A percentile compares a stretch with the other conserved stretches of the same genome.
Conservation (phyloP, 129 eudicot species). For the Ambrosia trifida region DNA sequence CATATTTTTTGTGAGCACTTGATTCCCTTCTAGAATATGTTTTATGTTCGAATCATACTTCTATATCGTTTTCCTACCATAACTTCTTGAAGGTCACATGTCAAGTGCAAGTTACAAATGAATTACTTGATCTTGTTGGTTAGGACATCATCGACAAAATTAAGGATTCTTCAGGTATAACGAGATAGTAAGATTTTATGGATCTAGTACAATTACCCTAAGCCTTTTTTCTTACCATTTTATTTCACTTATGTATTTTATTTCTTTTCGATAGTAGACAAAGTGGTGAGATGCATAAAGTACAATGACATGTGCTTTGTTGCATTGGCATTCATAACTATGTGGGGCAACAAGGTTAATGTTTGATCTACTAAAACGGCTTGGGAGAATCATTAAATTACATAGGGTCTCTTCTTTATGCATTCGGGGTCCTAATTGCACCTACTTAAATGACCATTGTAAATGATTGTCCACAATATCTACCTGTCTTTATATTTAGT, state of each 20-base stretch:
- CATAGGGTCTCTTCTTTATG: constrained; percentile 26
- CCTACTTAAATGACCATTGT: constrained; percentile 27
- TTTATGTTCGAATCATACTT: too few species aligned
- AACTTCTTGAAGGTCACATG: too few species aligned
- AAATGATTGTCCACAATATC: constrained; percentile 26
- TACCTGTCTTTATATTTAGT: constrained; percentile 17
- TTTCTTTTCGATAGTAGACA: constrained; percentile 5
- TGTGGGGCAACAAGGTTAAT: constrained; percentile 28
- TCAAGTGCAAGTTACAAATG: too few species aligned
- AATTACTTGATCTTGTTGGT: too few species aligned
- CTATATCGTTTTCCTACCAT: too few species aligned
- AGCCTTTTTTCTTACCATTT: not conserved
- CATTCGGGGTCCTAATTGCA: constrained; percentile 24
- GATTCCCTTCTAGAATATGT: too few species aligned
- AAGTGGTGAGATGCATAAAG: constrained; percentile 15
- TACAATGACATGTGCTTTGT: constrained; percentile 2
- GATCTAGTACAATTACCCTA: not conserved
- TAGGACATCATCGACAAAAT: too few species aligned
- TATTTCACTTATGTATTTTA: not conserved
- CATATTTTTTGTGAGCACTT: too few species aligned
- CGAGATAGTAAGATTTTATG: not conserved
- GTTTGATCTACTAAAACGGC: constrained; percentile 36
- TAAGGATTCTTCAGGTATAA: not conserved
- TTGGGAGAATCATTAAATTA: constrained; percentile 10
- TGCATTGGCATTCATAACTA: constrained; percentile 9